A percentile compares a stretch with the other conserved stretches of the same genome.
Evolutionary conservation across 2,329 filamentous ascomycete genomes (phyloP).

Genomic region (Cercospora berteroae): DNA sequence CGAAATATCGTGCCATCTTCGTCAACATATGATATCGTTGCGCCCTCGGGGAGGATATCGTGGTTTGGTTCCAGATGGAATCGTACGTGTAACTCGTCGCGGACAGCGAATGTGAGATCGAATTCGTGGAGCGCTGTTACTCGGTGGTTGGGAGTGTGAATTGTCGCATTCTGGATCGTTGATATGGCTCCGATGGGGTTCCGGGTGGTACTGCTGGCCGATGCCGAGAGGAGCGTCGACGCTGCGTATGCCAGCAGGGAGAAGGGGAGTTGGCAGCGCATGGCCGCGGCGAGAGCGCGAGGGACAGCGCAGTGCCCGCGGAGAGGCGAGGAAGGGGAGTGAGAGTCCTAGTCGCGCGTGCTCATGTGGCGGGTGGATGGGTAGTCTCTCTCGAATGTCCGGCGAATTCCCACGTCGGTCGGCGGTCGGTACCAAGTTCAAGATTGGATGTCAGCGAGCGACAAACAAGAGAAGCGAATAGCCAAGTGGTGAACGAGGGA

Average conservation of each 20-base stretch:
- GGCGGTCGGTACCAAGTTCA: background rate
- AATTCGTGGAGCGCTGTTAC: constrained; percentile 80
- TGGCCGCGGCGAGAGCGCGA: constrained; percentile 15
- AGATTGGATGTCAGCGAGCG: background rate
- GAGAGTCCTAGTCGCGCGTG: background rate
- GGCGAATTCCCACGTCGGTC: background rate
- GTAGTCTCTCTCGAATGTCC: background rate
- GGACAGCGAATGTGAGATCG: constrained; percentile 75
- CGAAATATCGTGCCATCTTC: constrained; percentile 66
- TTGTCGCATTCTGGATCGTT: constrained; percentile 68
- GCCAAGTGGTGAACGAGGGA: background rate
- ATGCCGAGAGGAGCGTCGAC: constrained; percentile 23
- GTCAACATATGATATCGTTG: constrained; percentile 69
- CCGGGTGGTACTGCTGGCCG: constrained; percentile 61
- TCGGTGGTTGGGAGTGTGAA: constrained; percentile 75
- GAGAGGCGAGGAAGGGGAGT: constrained; percentile 1
- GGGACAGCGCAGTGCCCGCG: background rate
- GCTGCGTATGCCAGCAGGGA: constrained; percentile 25
- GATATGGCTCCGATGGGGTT: constrained; percentile 75
- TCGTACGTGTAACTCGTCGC: constrained; percentile 67
- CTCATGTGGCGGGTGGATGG: background rate
- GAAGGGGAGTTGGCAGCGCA: constrained; percentile 19
- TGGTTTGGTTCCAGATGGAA: constrained; percentile 85
- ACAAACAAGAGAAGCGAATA: background rate
- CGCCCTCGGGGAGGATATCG: constrained; percentile 77